Base-by-base conservation (phyloP, 225 moss, liverwort and hornwort genomes). In the Antitrichia curtipendula region DNA sequence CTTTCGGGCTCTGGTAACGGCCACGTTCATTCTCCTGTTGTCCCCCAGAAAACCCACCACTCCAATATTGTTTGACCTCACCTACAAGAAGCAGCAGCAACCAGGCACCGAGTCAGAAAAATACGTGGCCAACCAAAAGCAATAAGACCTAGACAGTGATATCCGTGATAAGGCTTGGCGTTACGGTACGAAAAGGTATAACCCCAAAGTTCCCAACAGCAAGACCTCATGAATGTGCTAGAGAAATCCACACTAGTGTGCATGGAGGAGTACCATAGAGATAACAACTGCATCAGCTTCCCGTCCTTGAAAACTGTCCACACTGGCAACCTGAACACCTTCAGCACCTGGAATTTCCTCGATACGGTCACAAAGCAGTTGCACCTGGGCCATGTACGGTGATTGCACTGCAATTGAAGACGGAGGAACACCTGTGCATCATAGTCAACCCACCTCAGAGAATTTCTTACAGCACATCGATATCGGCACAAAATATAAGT, bases 231-330 rank as follows among this genome's bases (percentile, higher is more conserved):
- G 38, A 38, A 49, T 47, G 63, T 74, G 52, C 40, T 61, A 83
- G 15, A 54, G 10, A 60, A 54, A 78, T 34, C 50, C 77, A 62
- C 19, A 53, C 25, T 68, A 11, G 70, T 22, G 16, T 70, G 57
- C 61, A 49, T 81, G 47, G 50, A 41, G 45, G 43, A 50, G 36
- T 95, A 98, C 98, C 98, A 98, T 98, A 66, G 98, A 98, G 82
- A 98, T 96, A 83, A 98, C 95, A 45, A 96, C 98, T 17, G 97
- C 98, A 83, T 97, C 95, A 31, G 98, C 98, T 89, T 98, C 98
- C 40, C 98, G 97, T 80, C 97, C 98, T 95, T 98, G 98, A 78
- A 97, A 98, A 86, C 98, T 97, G 89, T 98, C 98, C 49, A 98
- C 95, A 84, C 98, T 98, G 32, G 98, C 96, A 56, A 98, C 96